These are phyloP conservation scores for Ascochyta pisi DNA, from an alignment of 2,329 filamentous ascomycete genomes.

Conservation along the genomic window DNA sequence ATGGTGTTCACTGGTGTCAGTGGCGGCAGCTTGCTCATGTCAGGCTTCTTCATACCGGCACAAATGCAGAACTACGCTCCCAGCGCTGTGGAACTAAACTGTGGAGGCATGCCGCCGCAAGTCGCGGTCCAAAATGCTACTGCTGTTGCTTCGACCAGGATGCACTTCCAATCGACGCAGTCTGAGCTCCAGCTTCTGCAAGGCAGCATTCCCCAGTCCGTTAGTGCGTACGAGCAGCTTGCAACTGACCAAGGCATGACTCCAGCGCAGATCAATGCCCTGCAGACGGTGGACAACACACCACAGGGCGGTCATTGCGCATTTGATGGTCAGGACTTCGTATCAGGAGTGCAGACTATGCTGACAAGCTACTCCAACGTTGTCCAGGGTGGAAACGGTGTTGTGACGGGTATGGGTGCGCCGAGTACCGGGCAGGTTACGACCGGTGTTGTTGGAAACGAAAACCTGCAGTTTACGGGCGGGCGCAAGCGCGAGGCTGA, in stretches of 20 bases:
- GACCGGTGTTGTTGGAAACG: constrained; percentile 59
- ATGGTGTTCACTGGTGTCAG: constrained; percentile 66
- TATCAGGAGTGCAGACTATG: constrained; percentile 65
- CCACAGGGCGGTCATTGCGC: constrained; percentile 65
- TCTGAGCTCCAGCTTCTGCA: constrained; percentile 60
- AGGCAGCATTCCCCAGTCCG: constrained; percentile 57
- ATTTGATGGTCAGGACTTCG: constrained; percentile 63
- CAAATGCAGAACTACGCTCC: constrained; percentile 61
- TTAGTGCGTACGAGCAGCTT: constrained; percentile 60
- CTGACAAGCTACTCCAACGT: constrained; percentile 60
- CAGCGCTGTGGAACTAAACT: constrained; percentile 63
- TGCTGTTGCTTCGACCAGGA: constrained; percentile 55
- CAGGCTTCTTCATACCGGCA: constrained; percentile 65
- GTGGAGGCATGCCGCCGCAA: constrained; percentile 62
- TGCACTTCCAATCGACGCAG: constrained; percentile 65
- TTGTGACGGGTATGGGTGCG: constrained; percentile 56
- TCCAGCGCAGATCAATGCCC: constrained; percentile 54
- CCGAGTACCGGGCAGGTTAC: constrained; percentile 54
- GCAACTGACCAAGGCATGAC: constrained; percentile 55
- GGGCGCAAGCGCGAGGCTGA: constrained; percentile 34
- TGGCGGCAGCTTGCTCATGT: constrained; percentile 62
- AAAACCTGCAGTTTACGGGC: constrained; percentile 52
- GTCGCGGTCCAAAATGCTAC: constrained; percentile 56
- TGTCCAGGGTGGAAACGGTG: constrained; percentile 61
- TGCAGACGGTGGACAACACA: constrained; percentile 65